These are phyloP conservation scores for Protomyces lactucae-debilis DNA, from an alignment of 1,139 yeast genomes.

Conservation along the genomic window DNA sequence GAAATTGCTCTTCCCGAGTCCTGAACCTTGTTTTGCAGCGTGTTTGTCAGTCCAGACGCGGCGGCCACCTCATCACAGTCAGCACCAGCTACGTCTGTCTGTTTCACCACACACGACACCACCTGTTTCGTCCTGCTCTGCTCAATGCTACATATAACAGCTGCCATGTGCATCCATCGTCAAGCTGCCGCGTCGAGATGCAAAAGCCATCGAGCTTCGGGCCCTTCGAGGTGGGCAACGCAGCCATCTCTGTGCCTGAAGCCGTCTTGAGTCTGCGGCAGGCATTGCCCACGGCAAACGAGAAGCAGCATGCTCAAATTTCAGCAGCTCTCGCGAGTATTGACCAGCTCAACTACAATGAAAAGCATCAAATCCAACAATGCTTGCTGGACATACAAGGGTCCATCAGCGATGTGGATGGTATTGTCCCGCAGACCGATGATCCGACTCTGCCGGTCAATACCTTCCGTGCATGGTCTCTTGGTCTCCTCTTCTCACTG, in stretches of 20 bases:
- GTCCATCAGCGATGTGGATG: slow-evolving; percentile 50
- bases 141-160: no score
- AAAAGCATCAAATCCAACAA: background rate
- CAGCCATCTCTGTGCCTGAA: background rate
- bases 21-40: no score
- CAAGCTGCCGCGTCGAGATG: background rate
- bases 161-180: no score
- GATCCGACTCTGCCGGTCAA: slow-evolving; percentile 54
- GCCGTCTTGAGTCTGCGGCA: background rate
- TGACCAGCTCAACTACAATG: background rate
- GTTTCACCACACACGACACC: no score
- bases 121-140: no score
- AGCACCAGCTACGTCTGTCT: no score
- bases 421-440: slow-evolving; percentile 60
- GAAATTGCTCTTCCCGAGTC: no score
- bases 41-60: no score
- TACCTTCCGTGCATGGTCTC: slow-evolving; percentile 54
- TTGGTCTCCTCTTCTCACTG: slow-evolving; percentile 54
- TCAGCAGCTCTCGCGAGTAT: background rate
- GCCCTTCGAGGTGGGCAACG: background rate
- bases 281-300: background rate
- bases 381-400: slow-evolving; percentile 52
- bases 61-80: no score
- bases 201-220: background rate
- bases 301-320: background rate